A percentile compares a stretch with the other conserved stretches of the same genome.
Evolutionary conservation across 306 rosid species (phyloP).

Genomic region (Rubus parviflorus): DNA sequence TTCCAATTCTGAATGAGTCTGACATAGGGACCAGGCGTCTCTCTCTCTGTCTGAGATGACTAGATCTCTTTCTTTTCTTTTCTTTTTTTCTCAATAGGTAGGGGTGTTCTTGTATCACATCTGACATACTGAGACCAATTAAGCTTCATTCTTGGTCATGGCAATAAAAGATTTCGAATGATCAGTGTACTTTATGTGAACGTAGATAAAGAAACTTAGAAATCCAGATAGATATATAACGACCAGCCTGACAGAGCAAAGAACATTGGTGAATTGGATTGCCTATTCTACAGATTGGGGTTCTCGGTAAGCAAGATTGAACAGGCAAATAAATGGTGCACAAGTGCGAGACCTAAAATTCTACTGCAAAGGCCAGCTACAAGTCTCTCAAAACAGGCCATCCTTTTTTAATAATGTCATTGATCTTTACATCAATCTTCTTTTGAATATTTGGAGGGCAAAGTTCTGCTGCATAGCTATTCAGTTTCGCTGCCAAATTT

Average conservation of each 20-base stretch:
- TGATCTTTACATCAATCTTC: conserved; percentile 73
- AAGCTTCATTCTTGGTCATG: too few relatives aligned
- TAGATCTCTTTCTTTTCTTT: too few relatives aligned
- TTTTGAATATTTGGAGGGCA: conserved; percentile 74
- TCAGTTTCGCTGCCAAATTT: conserved; percentile 69
- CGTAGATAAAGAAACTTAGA: background rate
- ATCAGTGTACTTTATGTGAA: background rate
- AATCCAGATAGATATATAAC: background rate
- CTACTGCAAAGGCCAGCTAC: conserved; percentile 10
- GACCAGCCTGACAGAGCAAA: background rate
- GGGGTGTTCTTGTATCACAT: too few relatives aligned
- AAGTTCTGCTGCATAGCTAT: conserved; percentile 84
- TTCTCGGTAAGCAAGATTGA: background rate
- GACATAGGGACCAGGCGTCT: too few relatives aligned
- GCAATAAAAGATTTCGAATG: too few relatives aligned
- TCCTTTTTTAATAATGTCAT: conserved; percentile 70
- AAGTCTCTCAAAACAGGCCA: conserved; percentile 91
- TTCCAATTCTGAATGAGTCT: too few relatives aligned
- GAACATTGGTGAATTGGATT: background rate
- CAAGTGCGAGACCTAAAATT: conserved; percentile 2
- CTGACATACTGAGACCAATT: too few relatives aligned
- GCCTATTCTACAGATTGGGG: conserved; percentile 13
- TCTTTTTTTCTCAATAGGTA: too few relatives aligned
- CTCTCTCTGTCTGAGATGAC: too few relatives aligned
- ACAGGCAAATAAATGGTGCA: conserved; percentile 9